phyloP scores from a whole-genome alignment of 2,329 filamentous ascomycete genomes.

The Didymella keratinophila region DNA sequence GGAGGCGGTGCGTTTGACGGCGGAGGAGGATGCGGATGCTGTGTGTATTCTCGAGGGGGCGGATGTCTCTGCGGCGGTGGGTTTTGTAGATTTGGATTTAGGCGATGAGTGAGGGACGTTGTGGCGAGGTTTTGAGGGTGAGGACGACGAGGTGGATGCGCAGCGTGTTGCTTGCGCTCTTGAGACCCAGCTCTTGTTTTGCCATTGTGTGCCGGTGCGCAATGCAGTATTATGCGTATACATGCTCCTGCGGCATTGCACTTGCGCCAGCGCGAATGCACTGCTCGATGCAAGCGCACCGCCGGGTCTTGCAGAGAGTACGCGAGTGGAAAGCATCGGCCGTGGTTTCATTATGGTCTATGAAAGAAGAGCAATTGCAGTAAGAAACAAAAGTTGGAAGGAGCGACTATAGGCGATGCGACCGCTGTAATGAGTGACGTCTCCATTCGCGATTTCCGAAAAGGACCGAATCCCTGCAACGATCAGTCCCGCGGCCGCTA shows the following conservation, averaged over 20 bases:
- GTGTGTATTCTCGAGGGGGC: constrained; percentile 16
- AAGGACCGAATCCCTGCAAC: constrained; percentile 24
- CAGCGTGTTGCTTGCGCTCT: background rate
- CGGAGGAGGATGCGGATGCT: constrained; percentile 3
- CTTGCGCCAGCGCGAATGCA: constrained; percentile 6
- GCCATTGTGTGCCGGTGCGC: background rate
- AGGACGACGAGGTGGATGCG: constrained; percentile 9
- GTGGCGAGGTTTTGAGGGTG: constrained; percentile 1
- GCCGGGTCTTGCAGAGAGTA: constrained; percentile 5
- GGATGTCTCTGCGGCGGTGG: constrained; percentile 1
- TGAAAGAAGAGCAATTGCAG: background rate
- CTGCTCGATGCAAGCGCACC: constrained; percentile 2
- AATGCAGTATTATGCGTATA: background rate
- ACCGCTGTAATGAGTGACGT: constrained; percentile 22
- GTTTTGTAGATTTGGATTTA: background rate
- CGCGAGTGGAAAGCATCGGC: constrained; percentile 22
- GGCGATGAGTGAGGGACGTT: background rate
- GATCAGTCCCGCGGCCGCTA: constrained; percentile 2
- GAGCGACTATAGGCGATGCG: background rate
- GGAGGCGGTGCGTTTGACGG: constrained; percentile 6
- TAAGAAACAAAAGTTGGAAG: background rate
- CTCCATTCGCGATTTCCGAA: constrained; percentile 25
- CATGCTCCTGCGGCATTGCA: background rate
- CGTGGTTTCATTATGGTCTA: constrained; percentile 35
- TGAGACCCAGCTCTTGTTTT: background rate